These are phyloP conservation scores for Claviceps africana DNA, from an alignment of 2,329 filamentous ascomycete genomes.

Conservation along the genomic window DNA sequence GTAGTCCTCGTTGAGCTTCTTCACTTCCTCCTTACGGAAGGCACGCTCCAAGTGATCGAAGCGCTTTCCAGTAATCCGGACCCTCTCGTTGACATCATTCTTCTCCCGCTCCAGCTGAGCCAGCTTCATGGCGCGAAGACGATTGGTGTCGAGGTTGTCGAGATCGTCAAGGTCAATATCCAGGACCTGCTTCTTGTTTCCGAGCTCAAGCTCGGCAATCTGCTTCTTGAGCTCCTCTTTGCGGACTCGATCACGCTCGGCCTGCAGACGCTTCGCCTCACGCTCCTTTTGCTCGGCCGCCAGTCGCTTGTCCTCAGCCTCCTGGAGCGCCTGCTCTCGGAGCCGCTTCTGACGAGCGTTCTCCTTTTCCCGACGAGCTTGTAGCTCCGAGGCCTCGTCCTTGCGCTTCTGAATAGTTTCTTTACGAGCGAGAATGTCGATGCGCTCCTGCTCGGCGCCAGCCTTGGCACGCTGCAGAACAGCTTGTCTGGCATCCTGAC, in stretches of 20 bases:
- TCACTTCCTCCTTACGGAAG: constrained; percentile 87
- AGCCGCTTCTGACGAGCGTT: constrained; percentile 78
- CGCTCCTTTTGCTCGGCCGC: constrained; percentile 87
- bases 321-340: constrained; percentile 74
- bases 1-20: constrained; percentile 81
- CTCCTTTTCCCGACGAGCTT: constrained; percentile 82
- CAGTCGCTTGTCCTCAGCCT: constrained; percentile 78
- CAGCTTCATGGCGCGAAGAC: constrained; percentile 86
- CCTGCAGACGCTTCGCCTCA: constrained; percentile 71
- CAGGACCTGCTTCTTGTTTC: constrained; percentile 51
- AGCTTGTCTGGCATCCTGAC: constrained; percentile 62
- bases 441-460: constrained; percentile 84
- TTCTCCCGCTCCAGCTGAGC: constrained; percentile 95
- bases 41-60: constrained; percentile 95
- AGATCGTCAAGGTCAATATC: constrained; percentile 69
- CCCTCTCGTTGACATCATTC: constrained; percentile 83
- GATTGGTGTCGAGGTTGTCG: constrained; percentile 75
- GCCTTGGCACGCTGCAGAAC: constrained; percentile 71
- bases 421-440: constrained; percentile 71
- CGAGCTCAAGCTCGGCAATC: constrained; percentile 76
- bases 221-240: constrained; percentile 90
- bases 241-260: constrained; percentile 78
- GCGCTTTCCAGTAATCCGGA: constrained; percentile 84
- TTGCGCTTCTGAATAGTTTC: constrained; percentile 93
- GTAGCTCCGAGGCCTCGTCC: constrained; percentile 79